These are phyloP conservation scores for Ziziphus jujuba DNA, from an alignment of 306 rosid genomes.

Conservation along the genomic window DNA sequence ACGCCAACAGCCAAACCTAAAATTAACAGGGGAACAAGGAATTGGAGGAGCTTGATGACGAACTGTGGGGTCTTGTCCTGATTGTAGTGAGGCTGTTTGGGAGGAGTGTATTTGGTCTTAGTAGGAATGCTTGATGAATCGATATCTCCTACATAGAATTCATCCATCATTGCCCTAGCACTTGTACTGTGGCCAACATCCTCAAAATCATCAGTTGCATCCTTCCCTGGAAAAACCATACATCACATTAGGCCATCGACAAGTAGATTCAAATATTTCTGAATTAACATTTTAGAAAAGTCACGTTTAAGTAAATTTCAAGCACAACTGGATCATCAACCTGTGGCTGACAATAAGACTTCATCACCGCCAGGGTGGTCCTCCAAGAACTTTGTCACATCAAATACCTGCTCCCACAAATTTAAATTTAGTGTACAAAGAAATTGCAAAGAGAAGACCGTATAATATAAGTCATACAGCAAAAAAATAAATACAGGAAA, in stretches of 20 bases:
- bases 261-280: neutral
- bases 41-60: constrained; percentile 70
- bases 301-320: neutral
- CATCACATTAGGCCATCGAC: constrained; percentile 7
- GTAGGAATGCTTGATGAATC: constrained; percentile 59
- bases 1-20: constrained; percentile 72
- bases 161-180: constrained; percentile 85
- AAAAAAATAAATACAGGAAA: neutral
- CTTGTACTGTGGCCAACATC: constrained; percentile 84
- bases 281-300: neutral
- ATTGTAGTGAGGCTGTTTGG: constrained; percentile 70
- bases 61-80: constrained; percentile 73
- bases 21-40: constrained; percentile 73
- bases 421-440: constrained; percentile 2
- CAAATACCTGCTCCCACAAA: constrained; percentile 58
- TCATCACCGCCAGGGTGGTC: constrained; percentile 99
- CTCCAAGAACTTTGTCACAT: constrained; percentile 90
- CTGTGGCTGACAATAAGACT: constrained; percentile 68
- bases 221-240: constrained; percentile 67
- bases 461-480: neutral
- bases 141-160: constrained; percentile 75
- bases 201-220: constrained; percentile 79
- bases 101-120: constrained; percentile 60
- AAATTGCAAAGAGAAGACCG: constrained; percentile 1
- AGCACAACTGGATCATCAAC: constrained; percentile 33